Evolutionary conservation across 768 basidiomycete species (phyloP).

Genomic region (Heimioporus sp.): DNA sequence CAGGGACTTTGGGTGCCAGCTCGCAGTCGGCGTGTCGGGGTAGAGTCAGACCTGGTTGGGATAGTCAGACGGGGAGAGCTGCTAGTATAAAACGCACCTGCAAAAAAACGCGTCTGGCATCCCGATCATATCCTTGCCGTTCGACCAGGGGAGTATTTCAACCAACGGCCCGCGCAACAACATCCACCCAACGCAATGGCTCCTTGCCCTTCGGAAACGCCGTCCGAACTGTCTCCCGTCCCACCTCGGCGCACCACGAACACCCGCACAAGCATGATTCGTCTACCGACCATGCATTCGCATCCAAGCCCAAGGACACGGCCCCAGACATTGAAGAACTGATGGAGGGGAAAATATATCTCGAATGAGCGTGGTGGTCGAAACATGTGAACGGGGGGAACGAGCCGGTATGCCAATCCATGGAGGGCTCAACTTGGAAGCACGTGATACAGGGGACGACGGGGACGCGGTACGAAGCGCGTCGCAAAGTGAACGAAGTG

Average conservation of each 20-base stretch:
- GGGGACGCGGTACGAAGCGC: too few species aligned
- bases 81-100: constrained; percentile 47
- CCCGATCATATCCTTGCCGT: constrained; percentile 48
- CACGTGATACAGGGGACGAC: too few species aligned
- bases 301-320: constrained; percentile 72
- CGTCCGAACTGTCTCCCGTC: constrained; percentile 24
- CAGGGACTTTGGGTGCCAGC: constrained; percentile 50
- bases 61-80: neutral
- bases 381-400: too few species aligned
- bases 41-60: constrained; percentile 56
- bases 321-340: constrained; percentile 79
- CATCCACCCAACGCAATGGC: constrained; percentile 59
- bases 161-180: constrained; percentile 57
- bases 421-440: too few species aligned
- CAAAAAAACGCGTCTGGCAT: constrained; percentile 74
- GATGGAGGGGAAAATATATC: constrained; percentile 85
- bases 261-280: constrained; percentile 56
- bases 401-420: too few species aligned
- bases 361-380: constrained; percentile 43
- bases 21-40: constrained; percentile 57
- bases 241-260: constrained; percentile 42
- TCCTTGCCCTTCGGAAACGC: constrained; percentile 19
- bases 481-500: too few species aligned
- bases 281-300: constrained; percentile 56
- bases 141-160: constrained; percentile 55